These are phyloP conservation scores for Mercurialis annua DNA, from an alignment of 345 rosid genomes.

Conservation along the genomic window DNA sequence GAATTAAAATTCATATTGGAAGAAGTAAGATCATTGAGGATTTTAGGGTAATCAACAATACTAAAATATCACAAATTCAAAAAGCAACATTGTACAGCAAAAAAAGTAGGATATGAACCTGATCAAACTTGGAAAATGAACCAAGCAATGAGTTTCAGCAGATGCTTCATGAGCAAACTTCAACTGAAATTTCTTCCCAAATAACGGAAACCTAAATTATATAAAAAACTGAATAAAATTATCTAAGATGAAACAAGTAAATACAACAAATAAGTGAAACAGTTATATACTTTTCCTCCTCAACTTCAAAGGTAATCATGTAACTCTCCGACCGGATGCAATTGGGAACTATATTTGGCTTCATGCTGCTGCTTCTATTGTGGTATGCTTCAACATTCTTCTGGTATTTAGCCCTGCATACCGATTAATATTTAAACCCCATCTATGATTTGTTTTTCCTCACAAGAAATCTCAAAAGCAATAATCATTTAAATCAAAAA, in stretches of 20 bases:
- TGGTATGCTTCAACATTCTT: slow-evolving; percentile 97
- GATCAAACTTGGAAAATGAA: slow-evolving; percentile 97
- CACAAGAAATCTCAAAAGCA: slow-evolving; percentile 2
- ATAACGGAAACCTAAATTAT: slow-evolving; percentile 73
- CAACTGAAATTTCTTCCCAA: slow-evolving; percentile 93
- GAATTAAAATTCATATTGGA: not conserved
- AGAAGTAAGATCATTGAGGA: not conserved
- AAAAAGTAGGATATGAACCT: slow-evolving; percentile 38
- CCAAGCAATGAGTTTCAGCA: slow-evolving; percentile 85
- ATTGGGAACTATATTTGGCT: slow-evolving; percentile 84
- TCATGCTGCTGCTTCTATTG: slow-evolving; percentile 72
- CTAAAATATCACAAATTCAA: not conserved
- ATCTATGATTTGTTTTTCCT: not conserved
- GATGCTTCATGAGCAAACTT: slow-evolving; percentile 76
- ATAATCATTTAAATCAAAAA: not conserved
- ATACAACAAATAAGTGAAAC: not conserved
- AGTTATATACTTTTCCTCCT: slow-evolving; percentile 82
- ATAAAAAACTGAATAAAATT: slow-evolving; percentile 3
- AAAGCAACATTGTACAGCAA: not conserved
- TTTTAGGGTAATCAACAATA: not conserved
- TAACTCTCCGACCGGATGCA: slow-evolving; percentile 91
- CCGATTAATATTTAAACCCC: slow-evolving; percentile 3
- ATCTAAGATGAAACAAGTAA: not conserved
- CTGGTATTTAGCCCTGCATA: slow-evolving; percentile 93
- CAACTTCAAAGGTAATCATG: slow-evolving; percentile 87